Conservation (phyloP, 1,139 yeast species). For the Geotrichum bryndzae region DNA sequence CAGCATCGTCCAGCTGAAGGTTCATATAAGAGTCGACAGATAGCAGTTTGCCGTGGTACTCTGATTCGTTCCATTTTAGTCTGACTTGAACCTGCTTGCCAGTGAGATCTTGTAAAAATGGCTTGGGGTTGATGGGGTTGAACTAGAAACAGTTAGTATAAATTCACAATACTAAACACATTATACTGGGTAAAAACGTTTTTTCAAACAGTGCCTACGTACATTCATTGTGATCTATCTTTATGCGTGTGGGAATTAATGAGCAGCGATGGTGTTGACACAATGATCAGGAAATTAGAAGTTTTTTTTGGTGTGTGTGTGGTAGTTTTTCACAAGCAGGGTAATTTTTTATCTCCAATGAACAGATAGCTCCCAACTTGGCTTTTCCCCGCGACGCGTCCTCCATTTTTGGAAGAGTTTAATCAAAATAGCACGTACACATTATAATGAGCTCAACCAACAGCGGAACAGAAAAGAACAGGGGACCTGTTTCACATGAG, state of each 20-base stretch:
- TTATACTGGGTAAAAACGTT: not conserved
- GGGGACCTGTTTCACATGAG: not conserved
- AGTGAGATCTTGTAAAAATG: constrained; percentile 70
- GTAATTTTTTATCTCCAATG: not conserved
- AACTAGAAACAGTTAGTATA: constrained; percentile 38
- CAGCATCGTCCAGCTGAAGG: constrained; percentile 65
- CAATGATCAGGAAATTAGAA: not conserved
- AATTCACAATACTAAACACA: not conserved
- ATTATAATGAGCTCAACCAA: not conserved
- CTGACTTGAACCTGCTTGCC: constrained; percentile 73
- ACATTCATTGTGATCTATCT: constrained; percentile 7
- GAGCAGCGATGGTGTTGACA: not conserved
- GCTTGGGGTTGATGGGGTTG: constrained; percentile 84
- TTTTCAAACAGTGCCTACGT: not conserved
- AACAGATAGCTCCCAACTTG: not conserved
- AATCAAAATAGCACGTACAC: not conserved
- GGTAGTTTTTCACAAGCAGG: not conserved
- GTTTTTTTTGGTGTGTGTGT: not conserved
- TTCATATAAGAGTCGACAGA: constrained; percentile 94
- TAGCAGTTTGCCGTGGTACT: constrained; percentile 71
- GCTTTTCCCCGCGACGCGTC: not conserved
- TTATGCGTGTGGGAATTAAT: not conserved
- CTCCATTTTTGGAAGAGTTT: not conserved
- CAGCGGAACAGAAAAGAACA: not conserved
- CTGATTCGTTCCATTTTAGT: constrained; percentile 89